A percentile compares a stretch with the other conserved stretches of the same genome.
phyloP scores from a whole-genome alignment of 2,329 filamentous ascomycete species.

The Colletotrichum camelliae region DNA sequence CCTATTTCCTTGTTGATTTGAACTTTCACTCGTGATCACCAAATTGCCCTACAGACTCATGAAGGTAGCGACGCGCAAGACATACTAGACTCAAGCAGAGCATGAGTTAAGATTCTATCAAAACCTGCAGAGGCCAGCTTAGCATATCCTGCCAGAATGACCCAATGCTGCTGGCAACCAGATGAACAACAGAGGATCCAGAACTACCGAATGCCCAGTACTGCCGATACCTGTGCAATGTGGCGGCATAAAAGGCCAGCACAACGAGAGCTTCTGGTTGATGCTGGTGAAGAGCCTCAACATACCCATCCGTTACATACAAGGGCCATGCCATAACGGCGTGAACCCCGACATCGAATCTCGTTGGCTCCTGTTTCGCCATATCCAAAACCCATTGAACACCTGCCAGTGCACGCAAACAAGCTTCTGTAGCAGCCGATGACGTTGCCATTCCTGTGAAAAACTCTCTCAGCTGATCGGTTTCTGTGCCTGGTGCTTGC shows the following conservation, averaged over 20 bases:
- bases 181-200: conserved; percentile 34
- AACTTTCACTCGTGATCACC: rapidly evolving
- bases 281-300: conserved; percentile 36
- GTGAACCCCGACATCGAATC: conserved; percentile 1
- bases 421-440: conserved; percentile 5
- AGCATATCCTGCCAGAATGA: conserved; percentile 37
- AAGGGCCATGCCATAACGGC: conserved; percentile 41
- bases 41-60: neutral
- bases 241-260: conserved; percentile 46
- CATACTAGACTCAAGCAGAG: rapidly evolving
- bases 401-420: neutral
- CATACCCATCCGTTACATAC: conserved; percentile 35
- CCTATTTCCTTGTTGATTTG: neutral
- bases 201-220: conserved; percentile 39
- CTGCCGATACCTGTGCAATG: conserved; percentile 38
- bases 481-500: neutral
- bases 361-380: neutral
- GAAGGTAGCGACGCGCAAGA: neutral
- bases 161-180: conserved; percentile 37
- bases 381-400: conserved; percentile 24
- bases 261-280: conserved; percentile 43
- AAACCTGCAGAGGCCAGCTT: conserved; percentile 37
- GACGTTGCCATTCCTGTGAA: neutral
- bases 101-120: conserved; percentile 5
- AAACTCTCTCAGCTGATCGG: neutral